A percentile compares a stretch with the other conserved stretches of the same genome.
Conservation (phyloP, 176 grass and related monocot species). For the Eleusine coracana region DNA sequence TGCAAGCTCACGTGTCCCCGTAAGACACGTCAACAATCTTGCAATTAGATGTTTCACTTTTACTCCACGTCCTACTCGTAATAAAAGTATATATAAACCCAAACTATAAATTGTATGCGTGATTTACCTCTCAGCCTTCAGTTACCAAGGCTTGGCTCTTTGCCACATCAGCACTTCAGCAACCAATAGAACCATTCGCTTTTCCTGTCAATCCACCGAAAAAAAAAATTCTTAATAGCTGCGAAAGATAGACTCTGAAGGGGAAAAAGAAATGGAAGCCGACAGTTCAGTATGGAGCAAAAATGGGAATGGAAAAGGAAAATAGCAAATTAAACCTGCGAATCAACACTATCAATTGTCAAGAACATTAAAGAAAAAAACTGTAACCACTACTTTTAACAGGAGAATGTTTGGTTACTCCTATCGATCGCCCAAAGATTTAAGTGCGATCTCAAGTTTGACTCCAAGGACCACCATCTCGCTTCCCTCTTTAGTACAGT, state of each 20-base stretch:
- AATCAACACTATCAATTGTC: neutral
- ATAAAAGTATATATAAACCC: neutral
- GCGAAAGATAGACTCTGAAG: neutral
- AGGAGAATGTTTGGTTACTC: too few species aligned
- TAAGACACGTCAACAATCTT: slow-evolving; percentile 20
- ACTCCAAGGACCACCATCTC: too few species aligned
- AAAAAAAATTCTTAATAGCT: neutral
- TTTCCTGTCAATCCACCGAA: neutral
- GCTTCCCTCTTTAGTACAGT: too few species aligned
- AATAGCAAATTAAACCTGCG: neutral
- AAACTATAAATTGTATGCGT: neutral
- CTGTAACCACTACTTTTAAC: too few species aligned
- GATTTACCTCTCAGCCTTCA: neutral
- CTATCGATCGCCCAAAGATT: too few species aligned
- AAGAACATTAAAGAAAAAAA: neutral
- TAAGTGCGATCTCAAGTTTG: too few species aligned
- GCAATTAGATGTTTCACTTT: slow-evolving; percentile 33
- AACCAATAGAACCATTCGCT: neutral
- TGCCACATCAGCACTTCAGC: neutral
- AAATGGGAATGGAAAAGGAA: neutral
- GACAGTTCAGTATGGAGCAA: neutral
- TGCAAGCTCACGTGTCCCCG: slow-evolving; percentile 16
- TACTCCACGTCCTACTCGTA: neutral
- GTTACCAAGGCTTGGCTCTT: neutral
- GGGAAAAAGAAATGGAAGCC: neutral